Percentiles rank a stretch among this genome's conserved stretches.
phyloP scores from a whole-genome alignment of 495 filamentous ascomycete genomes.

The Parathielavia hyrcaniae region DNA sequence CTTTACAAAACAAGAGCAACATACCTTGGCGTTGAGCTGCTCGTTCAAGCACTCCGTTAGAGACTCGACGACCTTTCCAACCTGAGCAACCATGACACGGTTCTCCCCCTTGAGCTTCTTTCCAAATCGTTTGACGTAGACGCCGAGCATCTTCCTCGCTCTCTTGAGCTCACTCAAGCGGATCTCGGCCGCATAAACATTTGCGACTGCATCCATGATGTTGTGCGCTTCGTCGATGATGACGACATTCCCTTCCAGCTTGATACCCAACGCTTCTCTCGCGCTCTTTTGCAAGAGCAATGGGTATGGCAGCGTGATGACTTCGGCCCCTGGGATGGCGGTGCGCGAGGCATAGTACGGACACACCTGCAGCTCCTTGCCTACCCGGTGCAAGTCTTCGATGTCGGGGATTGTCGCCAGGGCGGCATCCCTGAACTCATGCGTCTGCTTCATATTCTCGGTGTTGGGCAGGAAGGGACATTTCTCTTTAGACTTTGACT shows the following conservation, averaged over 20 bases:
- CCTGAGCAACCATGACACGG: constrained; percentile 81
- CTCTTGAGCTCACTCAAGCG: constrained; percentile 63
- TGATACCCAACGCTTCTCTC: constrained; percentile 78
- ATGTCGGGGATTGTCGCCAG: constrained; percentile 86
- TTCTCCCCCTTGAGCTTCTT: constrained; percentile 84
- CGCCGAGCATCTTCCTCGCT: constrained; percentile 64
- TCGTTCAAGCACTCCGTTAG: constrained; percentile 59
- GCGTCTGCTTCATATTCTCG: constrained; percentile 61
- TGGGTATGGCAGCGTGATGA: constrained; percentile 91
- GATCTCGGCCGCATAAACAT: constrained; percentile 76
- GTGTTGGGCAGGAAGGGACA: constrained; percentile 76
- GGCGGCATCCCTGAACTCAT: constrained; percentile 82
- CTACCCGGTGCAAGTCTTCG: constrained; percentile 76
- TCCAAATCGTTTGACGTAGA: constrained; percentile 81
- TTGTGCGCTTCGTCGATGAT: constrained; percentile 98
- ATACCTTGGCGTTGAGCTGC: constrained; percentile 39
- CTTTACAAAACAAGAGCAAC: not conserved
- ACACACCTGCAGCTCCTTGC: constrained; percentile 74
- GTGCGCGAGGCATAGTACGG: constrained; percentile 92
- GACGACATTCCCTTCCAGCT: constrained; percentile 78
- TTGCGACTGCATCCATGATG: constrained; percentile 87
- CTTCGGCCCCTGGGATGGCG: constrained; percentile 78
- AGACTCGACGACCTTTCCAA: constrained; percentile 72
- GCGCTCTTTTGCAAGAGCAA: constrained; percentile 83
- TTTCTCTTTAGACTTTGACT: constrained; percentile 61